These are phyloP conservation scores for Penicillium sp. DNA, from an alignment of 2,329 filamentous ascomycete species.

Conservation along the genomic window DNA sequence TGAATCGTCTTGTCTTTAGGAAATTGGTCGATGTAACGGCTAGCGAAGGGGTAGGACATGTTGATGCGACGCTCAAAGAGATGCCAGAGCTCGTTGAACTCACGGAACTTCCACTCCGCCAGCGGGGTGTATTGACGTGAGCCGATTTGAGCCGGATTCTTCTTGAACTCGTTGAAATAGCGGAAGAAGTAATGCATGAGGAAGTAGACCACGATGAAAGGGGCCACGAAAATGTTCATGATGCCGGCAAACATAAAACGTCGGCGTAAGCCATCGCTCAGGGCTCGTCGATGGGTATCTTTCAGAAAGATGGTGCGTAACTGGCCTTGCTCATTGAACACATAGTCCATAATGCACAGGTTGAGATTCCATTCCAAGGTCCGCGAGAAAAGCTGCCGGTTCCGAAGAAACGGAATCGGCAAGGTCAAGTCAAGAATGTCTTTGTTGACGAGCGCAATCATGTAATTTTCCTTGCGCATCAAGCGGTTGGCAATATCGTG, in stretches of 20 bases:
- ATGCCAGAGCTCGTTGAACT: slow-evolving; percentile 96
- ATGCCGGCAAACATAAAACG: slow-evolving; percentile 81
- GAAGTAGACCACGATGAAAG: slow-evolving; percentile 83
- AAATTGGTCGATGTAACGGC: slow-evolving; percentile 91
- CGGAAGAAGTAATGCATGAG: slow-evolving; percentile 89
- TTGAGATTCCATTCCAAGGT: slow-evolving; percentile 92
- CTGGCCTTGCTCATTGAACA: slow-evolving; percentile 87
- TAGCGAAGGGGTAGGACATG: slow-evolving; percentile 93
- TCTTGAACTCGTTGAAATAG: slow-evolving; percentile 97
- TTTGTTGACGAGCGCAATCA: slow-evolving; percentile 97
- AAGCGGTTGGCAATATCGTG: slow-evolving; percentile 96
- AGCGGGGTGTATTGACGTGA: slow-evolving; percentile 88
- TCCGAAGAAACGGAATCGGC: slow-evolving; percentile 78
- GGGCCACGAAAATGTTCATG: slow-evolving; percentile 83
- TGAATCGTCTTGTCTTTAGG: slow-evolving; percentile 93
- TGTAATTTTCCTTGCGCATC: slow-evolving; percentile 96
- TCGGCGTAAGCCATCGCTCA: slow-evolving; percentile 75
- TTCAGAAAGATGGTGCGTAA: slow-evolving; percentile 84
- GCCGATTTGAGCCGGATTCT: slow-evolving; percentile 84
- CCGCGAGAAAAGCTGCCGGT: slow-evolving; percentile 80
- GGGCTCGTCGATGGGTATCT: slow-evolving; percentile 72
- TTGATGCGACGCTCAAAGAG: slow-evolving; percentile 86
- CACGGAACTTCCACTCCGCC: slow-evolving; percentile 96
- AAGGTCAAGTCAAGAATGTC: slow-evolving; percentile 86
- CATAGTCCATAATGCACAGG: slow-evolving; percentile 86